Conservation (phyloP, 2,329 filamentous ascomycete species). For the Alternaria sp. region DNA sequence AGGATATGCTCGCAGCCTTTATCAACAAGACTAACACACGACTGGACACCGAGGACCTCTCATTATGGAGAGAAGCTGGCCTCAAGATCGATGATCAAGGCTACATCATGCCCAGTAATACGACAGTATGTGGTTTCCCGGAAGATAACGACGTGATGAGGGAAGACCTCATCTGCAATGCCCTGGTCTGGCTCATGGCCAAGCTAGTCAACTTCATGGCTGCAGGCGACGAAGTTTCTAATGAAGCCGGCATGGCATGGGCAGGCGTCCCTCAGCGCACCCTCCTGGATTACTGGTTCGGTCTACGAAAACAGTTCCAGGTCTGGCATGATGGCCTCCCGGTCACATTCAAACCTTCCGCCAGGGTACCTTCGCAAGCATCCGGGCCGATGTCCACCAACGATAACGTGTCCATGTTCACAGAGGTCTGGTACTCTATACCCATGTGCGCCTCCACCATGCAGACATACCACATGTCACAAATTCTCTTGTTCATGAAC, state of each 20-base stretch:
- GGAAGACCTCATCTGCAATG: slow-evolving; percentile 71
- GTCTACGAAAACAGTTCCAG: slow-evolving; percentile 65
- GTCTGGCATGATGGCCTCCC: slow-evolving; percentile 68
- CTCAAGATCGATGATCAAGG: slow-evolving; percentile 65
- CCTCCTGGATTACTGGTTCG: slow-evolving; percentile 62
- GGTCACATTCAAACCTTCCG: slow-evolving; percentile 66
- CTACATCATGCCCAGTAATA: slow-evolving; percentile 58
- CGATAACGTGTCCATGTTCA: slow-evolving; percentile 53
- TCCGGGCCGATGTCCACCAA: slow-evolving; percentile 32
- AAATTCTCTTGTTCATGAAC: slow-evolving; percentile 68
- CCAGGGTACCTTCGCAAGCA: slow-evolving; percentile 52
- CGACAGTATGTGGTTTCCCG: slow-evolving; percentile 49
- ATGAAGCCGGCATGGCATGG: slow-evolving; percentile 50
- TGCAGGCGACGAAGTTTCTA: slow-evolving; percentile 61
- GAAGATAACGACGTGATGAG: slow-evolving; percentile 61
- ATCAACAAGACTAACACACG: slow-evolving; percentile 69
- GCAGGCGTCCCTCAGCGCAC: slow-evolving; percentile 60
- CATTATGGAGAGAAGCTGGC: slow-evolving; percentile 70
- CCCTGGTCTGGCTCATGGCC: slow-evolving; percentile 70
- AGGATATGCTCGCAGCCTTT: slow-evolving; percentile 71
- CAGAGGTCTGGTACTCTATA: slow-evolving; percentile 69
- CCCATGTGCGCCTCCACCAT: slow-evolving; percentile 72
- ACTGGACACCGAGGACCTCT: slow-evolving; percentile 68
- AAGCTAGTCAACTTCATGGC: slow-evolving; percentile 73
- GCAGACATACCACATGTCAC: slow-evolving; percentile 71